Percentiles rank a stretch among this genome's conserved stretches.
phyloP scores from a whole-genome alignment of 2,329 filamentous ascomycete genomes.

The Canariomyces notabilis region DNA sequence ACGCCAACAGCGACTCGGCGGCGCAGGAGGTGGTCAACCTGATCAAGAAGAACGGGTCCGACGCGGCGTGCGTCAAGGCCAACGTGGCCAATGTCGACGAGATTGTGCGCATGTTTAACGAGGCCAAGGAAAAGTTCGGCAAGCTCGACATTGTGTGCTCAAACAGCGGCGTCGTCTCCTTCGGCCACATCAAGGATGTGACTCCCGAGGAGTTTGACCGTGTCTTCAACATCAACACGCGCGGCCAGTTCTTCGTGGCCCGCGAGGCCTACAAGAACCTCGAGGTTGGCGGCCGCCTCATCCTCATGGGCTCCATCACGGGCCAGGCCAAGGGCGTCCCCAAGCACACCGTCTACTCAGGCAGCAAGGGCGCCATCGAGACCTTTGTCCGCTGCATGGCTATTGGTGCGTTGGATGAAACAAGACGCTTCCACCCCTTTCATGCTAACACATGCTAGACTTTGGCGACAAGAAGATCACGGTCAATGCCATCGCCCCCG shows the following conservation, averaged over 20 bases:
- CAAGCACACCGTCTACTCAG: conserved; percentile 69
- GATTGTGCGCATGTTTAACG: conserved; percentile 58
- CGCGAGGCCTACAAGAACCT: conserved; percentile 66
- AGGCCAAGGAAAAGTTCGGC: conserved; percentile 59
- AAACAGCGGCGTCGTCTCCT: conserved; percentile 64
- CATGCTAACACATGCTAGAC: conserved; percentile 36
- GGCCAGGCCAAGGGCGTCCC: conserved; percentile 62
- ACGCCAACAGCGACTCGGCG: conserved; percentile 58
- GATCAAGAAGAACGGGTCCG: conserved; percentile 59
- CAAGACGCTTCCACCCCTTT: neutral
- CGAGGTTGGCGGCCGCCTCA: conserved; percentile 62
- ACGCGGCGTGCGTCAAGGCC: conserved; percentile 49
- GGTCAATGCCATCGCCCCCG: conserved; percentile 59
- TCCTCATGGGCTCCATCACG: conserved; percentile 70
- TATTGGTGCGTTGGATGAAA: conserved; percentile 54
- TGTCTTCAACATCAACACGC: conserved; percentile 63
- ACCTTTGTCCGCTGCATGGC: conserved; percentile 72
- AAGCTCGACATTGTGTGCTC: conserved; percentile 66
- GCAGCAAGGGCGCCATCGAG: conserved; percentile 70
- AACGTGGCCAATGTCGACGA: conserved; percentile 61
- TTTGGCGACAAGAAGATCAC: conserved; percentile 60
- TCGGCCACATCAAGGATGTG: conserved; percentile 64
- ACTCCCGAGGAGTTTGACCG: conserved; percentile 67
- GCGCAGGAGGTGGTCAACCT: conserved; percentile 61
- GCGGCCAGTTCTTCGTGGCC: conserved; percentile 68